These are phyloP conservation scores for Geoglossum cookeanum DNA, from an alignment of 2,329 filamentous ascomycete genomes.

Conservation along the genomic window DNA sequence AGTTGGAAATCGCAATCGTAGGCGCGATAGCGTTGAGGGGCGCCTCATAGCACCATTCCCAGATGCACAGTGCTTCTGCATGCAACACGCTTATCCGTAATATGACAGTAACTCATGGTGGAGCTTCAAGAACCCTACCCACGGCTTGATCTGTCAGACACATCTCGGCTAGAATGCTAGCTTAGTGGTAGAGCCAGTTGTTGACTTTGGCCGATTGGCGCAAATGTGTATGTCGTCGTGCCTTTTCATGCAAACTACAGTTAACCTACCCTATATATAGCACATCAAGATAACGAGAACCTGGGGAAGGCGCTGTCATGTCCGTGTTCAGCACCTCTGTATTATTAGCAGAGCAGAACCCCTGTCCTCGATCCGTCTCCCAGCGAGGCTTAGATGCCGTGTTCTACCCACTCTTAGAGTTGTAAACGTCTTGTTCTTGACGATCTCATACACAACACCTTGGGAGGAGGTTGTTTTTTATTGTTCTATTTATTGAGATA, in stretches of 20 bases:
- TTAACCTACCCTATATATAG: not conserved
- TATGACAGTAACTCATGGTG: not conserved
- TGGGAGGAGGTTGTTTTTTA: not conserved
- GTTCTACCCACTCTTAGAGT: too few species aligned
- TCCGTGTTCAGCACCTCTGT: not conserved
- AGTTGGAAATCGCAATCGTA: constrained; percentile 3
- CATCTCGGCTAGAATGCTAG: not conserved
- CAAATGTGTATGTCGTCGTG: not conserved
- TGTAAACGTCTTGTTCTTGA: not conserved
- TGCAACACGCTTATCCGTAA: not conserved
- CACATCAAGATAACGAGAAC: not conserved
- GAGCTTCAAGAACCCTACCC: not conserved
- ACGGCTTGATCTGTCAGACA: not conserved
- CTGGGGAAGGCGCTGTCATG: not conserved
- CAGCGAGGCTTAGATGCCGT: not conserved
- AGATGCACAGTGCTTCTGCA: not conserved
- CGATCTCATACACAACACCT: not conserved
- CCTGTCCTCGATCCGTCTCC: not conserved
- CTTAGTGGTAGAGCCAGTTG: not conserved
- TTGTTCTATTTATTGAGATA: not conserved
- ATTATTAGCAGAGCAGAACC: not conserved
- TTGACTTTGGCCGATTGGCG: not conserved
- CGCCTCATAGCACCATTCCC: not conserved
- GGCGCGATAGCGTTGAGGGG: constrained; percentile 5
- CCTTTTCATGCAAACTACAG: not conserved